Evolutionary conservation across 2,329 filamentous ascomycete genomes (phyloP).

Genomic region (Fusarium avenaceum): DNA sequence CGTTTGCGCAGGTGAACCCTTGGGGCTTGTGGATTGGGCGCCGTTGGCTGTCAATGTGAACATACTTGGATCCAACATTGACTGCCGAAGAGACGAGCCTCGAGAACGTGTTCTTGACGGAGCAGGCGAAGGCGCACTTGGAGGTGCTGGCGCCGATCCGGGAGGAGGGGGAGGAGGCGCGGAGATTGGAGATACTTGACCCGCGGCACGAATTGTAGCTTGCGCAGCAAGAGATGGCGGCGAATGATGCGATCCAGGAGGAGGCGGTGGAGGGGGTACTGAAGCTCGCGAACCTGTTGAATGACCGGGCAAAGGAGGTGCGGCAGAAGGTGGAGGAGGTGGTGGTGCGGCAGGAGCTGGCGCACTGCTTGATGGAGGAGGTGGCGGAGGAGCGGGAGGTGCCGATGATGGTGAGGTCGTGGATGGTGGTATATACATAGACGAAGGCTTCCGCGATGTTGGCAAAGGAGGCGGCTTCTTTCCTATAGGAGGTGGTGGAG

Average conservation of each 20-base stretch:
- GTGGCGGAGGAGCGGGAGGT: constrained; percentile 56
- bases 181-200: constrained; percentile 56
- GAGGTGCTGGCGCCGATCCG: constrained; percentile 48
- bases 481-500: constrained; percentile 82
- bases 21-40: constrained; percentile 63
- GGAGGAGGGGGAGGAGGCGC: constrained; percentile 54
- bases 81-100: constrained; percentile 65
- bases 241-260: constrained; percentile 43
- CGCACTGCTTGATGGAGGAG: constrained; percentile 57
- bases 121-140: constrained; percentile 57
- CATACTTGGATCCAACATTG: constrained; percentile 79
- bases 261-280: constrained; percentile 50
- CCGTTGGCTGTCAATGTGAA: constrained; percentile 81
- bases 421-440: constrained; percentile 53
- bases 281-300: constrained; percentile 52
- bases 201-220: constrained; percentile 60
- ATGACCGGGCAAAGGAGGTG: constrained; percentile 57
- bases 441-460: constrained; percentile 69
- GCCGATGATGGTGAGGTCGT: constrained; percentile 51
- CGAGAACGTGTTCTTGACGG: constrained; percentile 56
- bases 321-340: constrained; percentile 54
- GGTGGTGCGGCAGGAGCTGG: constrained; percentile 59
- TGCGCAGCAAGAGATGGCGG: constrained; percentile 59
- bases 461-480: constrained; percentile 79
- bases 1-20: constrained; percentile 52